These are phyloP conservation scores for Rhodotorula taiwanensis DNA, from an alignment of 768 basidiomycete genomes.

Conservation along the genomic window DNA sequence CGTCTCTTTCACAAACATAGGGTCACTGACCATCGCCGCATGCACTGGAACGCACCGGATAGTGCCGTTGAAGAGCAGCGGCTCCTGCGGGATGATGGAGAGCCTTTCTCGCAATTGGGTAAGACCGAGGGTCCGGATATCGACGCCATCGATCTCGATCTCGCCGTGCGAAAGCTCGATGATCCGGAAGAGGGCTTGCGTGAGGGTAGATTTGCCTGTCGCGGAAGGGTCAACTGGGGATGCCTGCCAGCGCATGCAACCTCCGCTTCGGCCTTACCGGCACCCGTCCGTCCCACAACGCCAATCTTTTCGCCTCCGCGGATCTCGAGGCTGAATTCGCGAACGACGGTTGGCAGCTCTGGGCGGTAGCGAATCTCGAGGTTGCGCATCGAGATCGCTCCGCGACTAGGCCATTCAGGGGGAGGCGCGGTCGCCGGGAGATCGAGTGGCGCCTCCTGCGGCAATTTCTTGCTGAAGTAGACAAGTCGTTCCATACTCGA, in stretches of 20 bases:
- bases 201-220: slow-evolving; percentile 69
- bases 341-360: slow-evolving; percentile 72
- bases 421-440: slow-evolving; percentile 56
- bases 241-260: too few relatives aligned
- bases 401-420: slow-evolving; percentile 32
- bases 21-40: not conserved
- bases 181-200: slow-evolving; percentile 63
- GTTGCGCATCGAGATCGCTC: slow-evolving; percentile 10
- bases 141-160: slow-evolving; percentile 71
- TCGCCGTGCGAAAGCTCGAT: slow-evolving; percentile 68
- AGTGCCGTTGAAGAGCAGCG: slow-evolving; percentile 62
- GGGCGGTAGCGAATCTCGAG: slow-evolving; percentile 76
- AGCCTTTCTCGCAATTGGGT: slow-evolving; percentile 39
- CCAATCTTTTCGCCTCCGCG: slow-evolving; percentile 78
- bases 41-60: slow-evolving; percentile 50
- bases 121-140: slow-evolving; percentile 71
- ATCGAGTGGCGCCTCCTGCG: slow-evolving; percentile 56
- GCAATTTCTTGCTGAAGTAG: slow-evolving; percentile 66
- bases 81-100: slow-evolving; percentile 38
- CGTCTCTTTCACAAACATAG: not conserved
- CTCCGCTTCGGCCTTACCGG: slow-evolving; percentile 41
- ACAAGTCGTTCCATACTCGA: slow-evolving; percentile 60
- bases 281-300: slow-evolving; percentile 65
- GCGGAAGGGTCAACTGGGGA: not conserved
- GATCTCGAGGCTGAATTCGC: slow-evolving; percentile 65